phyloP scores from a whole-genome alignment of 371 early-diverging fungal genomes.

The Syncephalastrum monosporum region DNA sequence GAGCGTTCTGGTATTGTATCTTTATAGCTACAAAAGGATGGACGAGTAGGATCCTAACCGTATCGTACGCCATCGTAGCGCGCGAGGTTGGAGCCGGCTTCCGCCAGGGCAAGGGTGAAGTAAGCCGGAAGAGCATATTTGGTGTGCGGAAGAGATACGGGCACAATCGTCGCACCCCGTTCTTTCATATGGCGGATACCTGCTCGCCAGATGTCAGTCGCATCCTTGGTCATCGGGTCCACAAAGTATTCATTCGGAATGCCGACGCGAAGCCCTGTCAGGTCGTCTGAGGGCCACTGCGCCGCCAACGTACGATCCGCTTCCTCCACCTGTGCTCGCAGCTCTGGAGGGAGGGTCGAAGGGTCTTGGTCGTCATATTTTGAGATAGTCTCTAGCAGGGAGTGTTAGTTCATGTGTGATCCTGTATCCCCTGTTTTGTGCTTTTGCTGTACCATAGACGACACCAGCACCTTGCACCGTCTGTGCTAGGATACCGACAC shows the following conservation, averaged over 20 bases:
- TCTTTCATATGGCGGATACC: constrained; percentile 55
- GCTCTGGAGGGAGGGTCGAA: constrained; percentile 44
- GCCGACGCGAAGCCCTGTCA: constrained; percentile 68
- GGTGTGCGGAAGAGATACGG: constrained; percentile 74
- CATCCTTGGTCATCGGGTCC: constrained; percentile 58
- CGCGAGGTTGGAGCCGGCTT: constrained; percentile 90
- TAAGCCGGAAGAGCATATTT: constrained; percentile 79
- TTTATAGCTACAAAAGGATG: background rate
- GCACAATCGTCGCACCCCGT: constrained; percentile 68
- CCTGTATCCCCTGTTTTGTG: background rate
- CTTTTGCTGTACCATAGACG: constrained; percentile 48
- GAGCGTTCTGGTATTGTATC: background rate
- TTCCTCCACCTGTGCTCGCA: constrained; percentile 25
- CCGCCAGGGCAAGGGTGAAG: constrained; percentile 87
- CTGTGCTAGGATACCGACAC: constrained; percentile 78
- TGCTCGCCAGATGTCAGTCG: constrained; percentile 59
- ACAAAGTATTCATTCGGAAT: constrained; percentile 82
- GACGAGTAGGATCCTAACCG: constrained; percentile 40
- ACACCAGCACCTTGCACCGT: constrained; percentile 53
- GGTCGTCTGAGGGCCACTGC: constrained; percentile 26
- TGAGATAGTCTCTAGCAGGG: constrained; percentile 50
- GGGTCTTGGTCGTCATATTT: constrained; percentile 62
- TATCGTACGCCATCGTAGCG: constrained; percentile 88
- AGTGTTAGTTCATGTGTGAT: background rate
- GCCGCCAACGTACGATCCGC: constrained; percentile 21